Evolutionary conservation across 805 yeast genomes (phyloP), one percentile per base, ranked within the genome.

Genomic region (Candida schatavii): DNA sequence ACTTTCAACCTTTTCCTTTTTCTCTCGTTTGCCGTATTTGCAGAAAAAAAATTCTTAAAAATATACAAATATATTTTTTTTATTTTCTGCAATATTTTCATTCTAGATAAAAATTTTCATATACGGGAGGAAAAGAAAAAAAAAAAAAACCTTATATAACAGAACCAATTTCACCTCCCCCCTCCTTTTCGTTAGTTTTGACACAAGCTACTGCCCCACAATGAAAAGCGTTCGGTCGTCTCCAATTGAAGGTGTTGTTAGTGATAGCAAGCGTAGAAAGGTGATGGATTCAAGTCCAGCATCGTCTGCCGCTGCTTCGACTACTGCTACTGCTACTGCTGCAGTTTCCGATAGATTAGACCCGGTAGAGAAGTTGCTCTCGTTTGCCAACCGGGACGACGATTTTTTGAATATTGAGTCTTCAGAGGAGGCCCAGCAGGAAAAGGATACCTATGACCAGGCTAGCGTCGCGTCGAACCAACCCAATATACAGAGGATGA

Each of bases 331-430:
- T 19, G 17, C 4, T 19, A 21, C 28, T 22, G 23, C 10, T 22
- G 11, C 26, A 13, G 10, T 27, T 22, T 35, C 39, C n/a, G 39
- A 35, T 25, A 28, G n/a, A 21, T 35, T 38, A 21, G 75, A 70
- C 47, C 75, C 74, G 4, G 72, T 70, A 39, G 72, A 69, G 48
- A 68, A 59, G 45, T 57, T 70, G 27, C 54, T 69, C 38, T 61
- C 69, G 42, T 60, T 66, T 41, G 56, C 69, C 9, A 61, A 53
- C 40, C 43, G 51, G 20, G 55, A 50, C 28, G 72, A 66, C 45
- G 58, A 64, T 30, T 55, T 65, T 39, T 51, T 56, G 40, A 54
- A 55, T 34, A 47, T 59, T 42, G 65, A 58, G 41, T 52, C 43
- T 25, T 26, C 40, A 9, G 43, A 39, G 5, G 49, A 46, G 25